Base-by-base conservation (phyloP, 208 protist genomes). In the Lotmaria passim region DNA sequence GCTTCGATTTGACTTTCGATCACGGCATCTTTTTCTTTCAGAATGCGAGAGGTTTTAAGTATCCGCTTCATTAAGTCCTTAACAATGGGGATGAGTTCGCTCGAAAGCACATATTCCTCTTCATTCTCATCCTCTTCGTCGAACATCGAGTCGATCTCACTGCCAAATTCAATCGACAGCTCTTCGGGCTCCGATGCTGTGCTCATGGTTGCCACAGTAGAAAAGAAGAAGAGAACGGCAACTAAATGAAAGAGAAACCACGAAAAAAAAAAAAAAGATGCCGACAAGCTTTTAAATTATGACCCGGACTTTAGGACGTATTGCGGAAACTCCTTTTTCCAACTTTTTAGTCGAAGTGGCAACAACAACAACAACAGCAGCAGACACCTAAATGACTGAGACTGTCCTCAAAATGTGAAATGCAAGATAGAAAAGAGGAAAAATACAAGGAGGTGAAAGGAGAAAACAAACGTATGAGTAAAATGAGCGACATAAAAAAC, bases 31-130 rank as follows among this genome's bases (percentile, higher is more conserved):
- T 62, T 75, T 36, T 69, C 60, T 36, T 79, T 75, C 7, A 83
- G 21, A 6, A 69, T 55, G 19, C 59, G 61, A 12, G 63, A 75
- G 3, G 58, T 73, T 53, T 75, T 81, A 12, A 84, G 14, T 14
- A 83, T 47, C 26, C 75, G 66, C 48, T 76, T 83, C 79, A 85
- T 88, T 23, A 85, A 34, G 10, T 84, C 68, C 46, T 85, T 84
- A 2, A 82, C 72, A 7, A 76, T 17, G 0, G 68, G 72, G 21
- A 81, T 38, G 2, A 60, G 74, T 33, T 77, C 61, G 26, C 71
- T 82, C 1, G 72, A 79, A 19, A 83, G 61, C 5, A 86, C 70
- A 47, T 72, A 73, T 8, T 73, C 71, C 12, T 73, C 81, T 17
- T 77, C 77, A n/a, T 74, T 66, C 14, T 81, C 78, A 38, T 85